Conservation (phyloP, 2,329 filamentous ascomycete species). For the Phialophora verrucosa region DNA sequence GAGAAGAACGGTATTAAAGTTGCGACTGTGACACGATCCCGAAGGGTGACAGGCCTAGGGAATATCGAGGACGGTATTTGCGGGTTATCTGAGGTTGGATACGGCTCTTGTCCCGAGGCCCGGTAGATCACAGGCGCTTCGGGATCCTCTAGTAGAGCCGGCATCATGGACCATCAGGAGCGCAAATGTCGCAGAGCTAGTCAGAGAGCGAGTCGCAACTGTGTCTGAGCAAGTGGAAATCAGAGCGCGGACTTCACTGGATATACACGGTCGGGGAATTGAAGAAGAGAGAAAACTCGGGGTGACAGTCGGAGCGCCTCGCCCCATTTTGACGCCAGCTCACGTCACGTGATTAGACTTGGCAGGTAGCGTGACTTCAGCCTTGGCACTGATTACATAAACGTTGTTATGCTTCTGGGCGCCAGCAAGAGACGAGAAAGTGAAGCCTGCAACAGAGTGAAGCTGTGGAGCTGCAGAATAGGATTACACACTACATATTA, state of each 20-base stretch:
- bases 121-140: conserved; percentile 72
- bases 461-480: background rate
- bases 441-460: background rate
- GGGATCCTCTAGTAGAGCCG: conserved; percentile 79
- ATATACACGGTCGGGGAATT: conserved; percentile 4
- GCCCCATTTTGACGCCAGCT: conserved; percentile 18
- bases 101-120: conserved; percentile 69
- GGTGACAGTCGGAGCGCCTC: conserved; percentile 3
- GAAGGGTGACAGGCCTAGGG: conserved; percentile 78
- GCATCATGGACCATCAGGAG: conserved; percentile 58
- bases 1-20: conserved; percentile 83
- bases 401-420: too few relatives aligned
- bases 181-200: conserved; percentile 10
- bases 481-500: conserved; percentile 8
- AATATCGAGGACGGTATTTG: conserved; percentile 71
- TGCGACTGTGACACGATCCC: conserved; percentile 81
- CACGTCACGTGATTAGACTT: conserved; percentile 17
- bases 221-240: conserved; percentile 15
- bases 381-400: background rate
- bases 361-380: conserved; percentile 7
- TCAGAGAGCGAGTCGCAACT: background rate
- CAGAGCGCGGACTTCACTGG: background rate
- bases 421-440: background rate
- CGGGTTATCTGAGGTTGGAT: conserved; percentile 65
- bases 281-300: conserved; percentile 21